Evolutionary conservation across 768 basidiomycete species (phyloP).

Genomic region (Lactarius trivialis): DNA sequence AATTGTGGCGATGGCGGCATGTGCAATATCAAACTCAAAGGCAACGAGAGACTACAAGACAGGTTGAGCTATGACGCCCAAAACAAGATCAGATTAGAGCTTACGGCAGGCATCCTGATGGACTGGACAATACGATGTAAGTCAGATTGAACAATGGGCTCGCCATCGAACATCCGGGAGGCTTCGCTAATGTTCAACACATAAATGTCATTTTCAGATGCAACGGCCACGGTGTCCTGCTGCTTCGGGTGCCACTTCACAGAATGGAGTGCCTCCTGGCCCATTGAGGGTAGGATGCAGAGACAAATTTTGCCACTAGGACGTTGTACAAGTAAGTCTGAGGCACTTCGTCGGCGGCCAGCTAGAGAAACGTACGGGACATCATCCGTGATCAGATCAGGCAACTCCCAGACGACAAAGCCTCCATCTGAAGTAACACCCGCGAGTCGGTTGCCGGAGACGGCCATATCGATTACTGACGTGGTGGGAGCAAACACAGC

Average conservation of each 20-base stretch:
- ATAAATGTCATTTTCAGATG: constrained; percentile 69
- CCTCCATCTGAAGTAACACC: constrained; percentile 86
- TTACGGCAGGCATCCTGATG: constrained; percentile 64
- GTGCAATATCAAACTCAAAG: constrained; percentile 78
- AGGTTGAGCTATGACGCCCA: neutral
- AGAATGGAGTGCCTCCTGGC: constrained; percentile 59
- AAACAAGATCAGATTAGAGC: constrained; percentile 26
- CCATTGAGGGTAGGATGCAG: constrained; percentile 58
- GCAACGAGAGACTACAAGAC: constrained; percentile 60
- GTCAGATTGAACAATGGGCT: constrained; percentile 62
- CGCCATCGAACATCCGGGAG: constrained; percentile 51
- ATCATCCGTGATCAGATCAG: constrained; percentile 78
- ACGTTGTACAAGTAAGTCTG: constrained; percentile 8
- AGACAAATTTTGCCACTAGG: constrained; percentile 59
- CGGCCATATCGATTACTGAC: constrained; percentile 81
- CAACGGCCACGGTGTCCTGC: constrained; percentile 73
- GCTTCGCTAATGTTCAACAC: constrained; percentile 66
- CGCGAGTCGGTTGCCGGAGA: constrained; percentile 72
- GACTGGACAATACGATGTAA: constrained; percentile 62
- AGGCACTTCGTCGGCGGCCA: neutral
- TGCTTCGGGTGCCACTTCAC: constrained; percentile 90
- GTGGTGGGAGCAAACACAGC: constrained; percentile 51
- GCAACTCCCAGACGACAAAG: constrained; percentile 84
- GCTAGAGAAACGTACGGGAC: constrained; percentile 54
- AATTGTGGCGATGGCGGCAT: constrained; percentile 73